These are phyloP conservation scores for Discostella pseudostelligera DNA, from an alignment of 108 stramenopile genomes.

Conservation along the genomic window DNA sequence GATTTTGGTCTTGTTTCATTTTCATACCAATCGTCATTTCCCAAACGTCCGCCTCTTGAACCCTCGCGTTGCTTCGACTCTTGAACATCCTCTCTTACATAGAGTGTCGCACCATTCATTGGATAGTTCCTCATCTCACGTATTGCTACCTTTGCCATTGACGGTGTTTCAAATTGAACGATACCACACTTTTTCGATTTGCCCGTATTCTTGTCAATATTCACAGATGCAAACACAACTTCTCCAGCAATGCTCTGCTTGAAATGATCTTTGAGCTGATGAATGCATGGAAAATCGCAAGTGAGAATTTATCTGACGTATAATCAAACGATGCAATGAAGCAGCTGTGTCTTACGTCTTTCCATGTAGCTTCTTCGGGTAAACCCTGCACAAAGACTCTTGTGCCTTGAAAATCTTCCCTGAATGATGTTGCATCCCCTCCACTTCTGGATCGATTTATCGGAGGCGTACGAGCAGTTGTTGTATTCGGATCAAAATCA, in stretches of 20 bases:
- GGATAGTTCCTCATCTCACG: slow-evolving; percentile 76
- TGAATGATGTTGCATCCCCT: slow-evolving; percentile 2
- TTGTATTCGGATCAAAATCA: slow-evolving; percentile 20
- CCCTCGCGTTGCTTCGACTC: slow-evolving; percentile 36
- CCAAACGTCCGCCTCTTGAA: slow-evolving; percentile 11
- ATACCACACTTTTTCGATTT: slow-evolving; percentile 75
- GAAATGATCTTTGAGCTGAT: slow-evolving; percentile 78
- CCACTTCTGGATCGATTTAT: background rate
- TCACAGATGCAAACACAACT: slow-evolving; percentile 82
- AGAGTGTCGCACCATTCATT: slow-evolving; percentile 61
- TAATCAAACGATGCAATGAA: background rate
- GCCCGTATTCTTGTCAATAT: slow-evolving; percentile 61
- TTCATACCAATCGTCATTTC: slow-evolving; percentile 4
- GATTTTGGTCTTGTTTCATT: slow-evolving; percentile 1
- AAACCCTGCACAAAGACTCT: slow-evolving; percentile 82
- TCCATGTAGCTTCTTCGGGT: slow-evolving; percentile 65
- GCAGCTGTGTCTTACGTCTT: slow-evolving; percentile 54
- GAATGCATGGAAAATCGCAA: background rate
- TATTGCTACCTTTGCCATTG: slow-evolving; percentile 70
- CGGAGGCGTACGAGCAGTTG: slow-evolving; percentile 1
- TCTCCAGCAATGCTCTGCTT: slow-evolving; percentile 34
- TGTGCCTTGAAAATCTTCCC: slow-evolving; percentile 65
- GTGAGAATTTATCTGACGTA: background rate
- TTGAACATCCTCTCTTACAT: slow-evolving; percentile 81
- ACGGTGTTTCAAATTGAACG: slow-evolving; percentile 78